phyloP scores from a whole-genome alignment of 2,329 filamentous ascomycete species.

The Tolypocladium album region DNA sequence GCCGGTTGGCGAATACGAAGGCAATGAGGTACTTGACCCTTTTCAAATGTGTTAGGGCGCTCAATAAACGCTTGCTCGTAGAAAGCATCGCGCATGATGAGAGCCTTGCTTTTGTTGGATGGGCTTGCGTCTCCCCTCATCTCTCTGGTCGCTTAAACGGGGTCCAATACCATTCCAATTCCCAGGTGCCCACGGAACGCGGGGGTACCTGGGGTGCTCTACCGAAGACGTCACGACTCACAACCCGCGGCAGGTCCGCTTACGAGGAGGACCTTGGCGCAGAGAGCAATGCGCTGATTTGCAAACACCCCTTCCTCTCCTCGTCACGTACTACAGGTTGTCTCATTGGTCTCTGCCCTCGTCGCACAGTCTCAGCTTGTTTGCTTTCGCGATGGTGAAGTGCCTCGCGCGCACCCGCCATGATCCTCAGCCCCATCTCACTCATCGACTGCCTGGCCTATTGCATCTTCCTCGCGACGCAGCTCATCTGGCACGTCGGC shows the following conservation, averaged over 20 bases:
- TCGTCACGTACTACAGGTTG: not conserved
- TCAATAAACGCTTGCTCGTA: not conserved
- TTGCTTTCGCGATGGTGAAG: constrained; percentile 1
- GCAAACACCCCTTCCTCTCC: not conserved
- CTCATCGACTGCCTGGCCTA: constrained; percentile 69
- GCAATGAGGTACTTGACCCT: not conserved
- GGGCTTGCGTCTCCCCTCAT: not conserved
- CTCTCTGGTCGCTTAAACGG: not conserved
- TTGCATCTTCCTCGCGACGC: constrained; percentile 57
- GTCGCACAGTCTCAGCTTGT: not conserved
- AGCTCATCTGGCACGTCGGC: constrained; percentile 59
- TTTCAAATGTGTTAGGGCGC: not conserved
- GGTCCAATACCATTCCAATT: too few relatives aligned
- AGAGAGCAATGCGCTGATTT: not conserved
- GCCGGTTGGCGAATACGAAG: not conserved
- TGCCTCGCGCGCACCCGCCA: constrained; percentile 21
- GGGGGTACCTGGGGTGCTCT: not conserved
- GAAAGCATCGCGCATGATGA: not conserved
- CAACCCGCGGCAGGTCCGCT: too few relatives aligned
- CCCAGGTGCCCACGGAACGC: not conserved
- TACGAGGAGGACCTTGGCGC: too few relatives aligned
- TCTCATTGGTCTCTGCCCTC: not conserved
- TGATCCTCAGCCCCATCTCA: constrained; percentile 66
- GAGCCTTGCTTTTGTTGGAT: not conserved
- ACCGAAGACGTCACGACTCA: not conserved